Conservation (phyloP, 495 filamentous ascomycete genomes). For the Annulohypoxylon nitens region DNA sequence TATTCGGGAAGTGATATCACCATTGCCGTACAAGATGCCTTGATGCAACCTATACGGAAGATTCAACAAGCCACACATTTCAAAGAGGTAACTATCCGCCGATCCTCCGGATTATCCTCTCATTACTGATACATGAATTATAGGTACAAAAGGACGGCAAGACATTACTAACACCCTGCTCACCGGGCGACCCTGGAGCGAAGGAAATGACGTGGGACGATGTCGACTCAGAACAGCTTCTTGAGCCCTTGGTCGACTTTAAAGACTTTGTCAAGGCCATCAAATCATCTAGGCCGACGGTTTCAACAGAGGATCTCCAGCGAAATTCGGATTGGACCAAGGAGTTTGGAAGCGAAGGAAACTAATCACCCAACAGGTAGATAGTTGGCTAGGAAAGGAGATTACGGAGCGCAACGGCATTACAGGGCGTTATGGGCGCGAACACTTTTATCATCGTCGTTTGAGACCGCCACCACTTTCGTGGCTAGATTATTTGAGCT, state of each 20-base stretch:
- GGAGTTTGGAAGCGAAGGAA: slow-evolving; percentile 96
- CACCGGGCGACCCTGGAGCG: slow-evolving; percentile 86
- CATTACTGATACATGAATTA: slow-evolving; percentile 27
- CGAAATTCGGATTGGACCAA: slow-evolving; percentile 93
- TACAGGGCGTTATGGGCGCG: slow-evolving; percentile 51
- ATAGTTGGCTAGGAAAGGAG: not conserved
- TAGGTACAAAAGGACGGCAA: slow-evolving; percentile 79
- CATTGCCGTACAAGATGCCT: slow-evolving; percentile 95
- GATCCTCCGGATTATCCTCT: not conserved
- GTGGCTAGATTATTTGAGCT: slow-evolving; percentile 26
- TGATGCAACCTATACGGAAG: slow-evolving; percentile 98
- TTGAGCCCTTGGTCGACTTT: slow-evolving; percentile 86
- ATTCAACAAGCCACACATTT: slow-evolving; percentile 99
- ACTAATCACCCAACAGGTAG: slow-evolving; percentile 40
- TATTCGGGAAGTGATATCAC: slow-evolving; percentile 97
- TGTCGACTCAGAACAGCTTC: slow-evolving; percentile 81
- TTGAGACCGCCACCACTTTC: slow-evolving; percentile 12
- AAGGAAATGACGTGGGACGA: slow-evolving; percentile 94
- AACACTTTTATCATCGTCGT: slow-evolving; percentile 14
- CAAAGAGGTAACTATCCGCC: slow-evolving; percentile 75
- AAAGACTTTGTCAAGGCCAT: slow-evolving; percentile 97
- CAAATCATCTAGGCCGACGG: slow-evolving; percentile 86
- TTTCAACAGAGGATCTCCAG: slow-evolving; percentile 84
- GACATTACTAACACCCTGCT: slow-evolving; percentile 90
- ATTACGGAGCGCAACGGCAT: slow-evolving; percentile 44